Conservation (phyloP, 2,329 filamentous ascomycete genomes). For the Penicillium sp. region DNA sequence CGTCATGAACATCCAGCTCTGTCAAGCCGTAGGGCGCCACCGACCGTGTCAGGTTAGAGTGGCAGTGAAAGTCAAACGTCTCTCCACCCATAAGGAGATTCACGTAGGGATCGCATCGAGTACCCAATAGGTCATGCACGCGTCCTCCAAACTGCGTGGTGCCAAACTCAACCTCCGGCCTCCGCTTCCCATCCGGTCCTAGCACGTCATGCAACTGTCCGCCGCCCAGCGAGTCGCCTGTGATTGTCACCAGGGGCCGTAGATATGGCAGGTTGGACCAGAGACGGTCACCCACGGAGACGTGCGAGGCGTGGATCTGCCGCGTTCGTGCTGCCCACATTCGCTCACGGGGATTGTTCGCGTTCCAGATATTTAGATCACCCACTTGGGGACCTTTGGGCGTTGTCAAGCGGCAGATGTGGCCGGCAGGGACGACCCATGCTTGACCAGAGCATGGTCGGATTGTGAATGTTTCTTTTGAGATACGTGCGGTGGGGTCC, state of each 20-base stretch:
- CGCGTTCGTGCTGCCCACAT: slow-evolving; percentile 80
- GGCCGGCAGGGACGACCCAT: slow-evolving; percentile 68
- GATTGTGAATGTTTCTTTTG: slow-evolving; percentile 57
- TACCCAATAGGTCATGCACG: slow-evolving; percentile 78
- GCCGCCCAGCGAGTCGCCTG: slow-evolving; percentile 61
- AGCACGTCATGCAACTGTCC: slow-evolving; percentile 39
- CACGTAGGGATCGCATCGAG: slow-evolving; percentile 81
- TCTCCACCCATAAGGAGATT: slow-evolving; percentile 70
- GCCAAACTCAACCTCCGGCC: slow-evolving; percentile 43
- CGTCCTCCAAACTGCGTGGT: slow-evolving; percentile 58
- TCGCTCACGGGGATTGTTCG: slow-evolving; percentile 71
- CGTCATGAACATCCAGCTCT: slow-evolving; percentile 78
- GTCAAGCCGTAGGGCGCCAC: slow-evolving; percentile 66
- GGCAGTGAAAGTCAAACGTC: slow-evolving; percentile 78
- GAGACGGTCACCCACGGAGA: slow-evolving; percentile 68
- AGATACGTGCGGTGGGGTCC: slow-evolving; percentile 26
- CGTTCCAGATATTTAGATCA: slow-evolving; percentile 80
- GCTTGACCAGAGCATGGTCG: slow-evolving; percentile 72
- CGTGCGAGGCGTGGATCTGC: slow-evolving; percentile 75
- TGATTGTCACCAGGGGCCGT: slow-evolving; percentile 70
- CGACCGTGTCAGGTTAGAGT: slow-evolving; percentile 75
- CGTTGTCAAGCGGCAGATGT: slow-evolving; percentile 71
- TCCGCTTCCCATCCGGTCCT: slow-evolving; percentile 35
- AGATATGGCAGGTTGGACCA: slow-evolving; percentile 79
- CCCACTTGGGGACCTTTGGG: slow-evolving; percentile 78